These are phyloP conservation scores for Leccinum proliferum DNA, from an alignment of 1,284 basidiomycete genomes.

Conservation along the genomic window DNA sequence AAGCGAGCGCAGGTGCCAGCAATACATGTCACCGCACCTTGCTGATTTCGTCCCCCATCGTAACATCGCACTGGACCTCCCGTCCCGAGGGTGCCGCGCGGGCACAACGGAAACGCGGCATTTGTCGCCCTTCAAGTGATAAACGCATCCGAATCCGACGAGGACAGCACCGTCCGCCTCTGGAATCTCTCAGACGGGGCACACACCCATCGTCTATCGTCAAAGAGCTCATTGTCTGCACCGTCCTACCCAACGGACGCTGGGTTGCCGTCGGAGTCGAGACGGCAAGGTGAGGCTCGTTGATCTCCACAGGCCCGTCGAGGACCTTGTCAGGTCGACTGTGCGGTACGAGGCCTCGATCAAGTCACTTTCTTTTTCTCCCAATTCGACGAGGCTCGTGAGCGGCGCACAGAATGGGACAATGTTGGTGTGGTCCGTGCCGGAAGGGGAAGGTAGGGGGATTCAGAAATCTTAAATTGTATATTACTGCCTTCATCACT, in stretches of 20 bases:
- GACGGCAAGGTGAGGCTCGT: slow-evolving; percentile 15
- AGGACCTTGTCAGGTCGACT: slow-evolving; percentile 2
- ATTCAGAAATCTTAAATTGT: no score
- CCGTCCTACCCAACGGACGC: no score
- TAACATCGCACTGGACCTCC: not conserved
- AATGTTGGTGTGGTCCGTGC: slow-evolving; percentile 20
- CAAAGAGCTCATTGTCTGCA: no score
- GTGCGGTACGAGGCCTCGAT: slow-evolving; percentile 5
- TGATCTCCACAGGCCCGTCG: slow-evolving; percentile 2
- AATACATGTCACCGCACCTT: slow-evolving; percentile 5
- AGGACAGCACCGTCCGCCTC: slow-evolving; percentile 17
- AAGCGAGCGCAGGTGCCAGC: not conserved
- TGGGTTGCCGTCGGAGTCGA: slow-evolving; percentile 7
- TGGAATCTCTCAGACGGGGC: slow-evolving; percentile 11
- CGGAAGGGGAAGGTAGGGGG: not conserved
- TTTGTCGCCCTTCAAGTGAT: slow-evolving; percentile 19
- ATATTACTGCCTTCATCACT: no score
- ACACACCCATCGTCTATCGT: no score
- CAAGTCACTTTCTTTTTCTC: slow-evolving; percentile 1
- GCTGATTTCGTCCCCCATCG: not conserved
- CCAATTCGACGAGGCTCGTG: no score
- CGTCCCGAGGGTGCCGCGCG: slow-evolving; percentile 10
- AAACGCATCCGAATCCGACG: slow-evolving; percentile 13
- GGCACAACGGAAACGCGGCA: slow-evolving; percentile 10
- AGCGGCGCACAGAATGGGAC: no score